Evolutionary conservation across 768 basidiomycete genomes (phyloP).

Genomic region (Rhodotorula babjevae): DNA sequence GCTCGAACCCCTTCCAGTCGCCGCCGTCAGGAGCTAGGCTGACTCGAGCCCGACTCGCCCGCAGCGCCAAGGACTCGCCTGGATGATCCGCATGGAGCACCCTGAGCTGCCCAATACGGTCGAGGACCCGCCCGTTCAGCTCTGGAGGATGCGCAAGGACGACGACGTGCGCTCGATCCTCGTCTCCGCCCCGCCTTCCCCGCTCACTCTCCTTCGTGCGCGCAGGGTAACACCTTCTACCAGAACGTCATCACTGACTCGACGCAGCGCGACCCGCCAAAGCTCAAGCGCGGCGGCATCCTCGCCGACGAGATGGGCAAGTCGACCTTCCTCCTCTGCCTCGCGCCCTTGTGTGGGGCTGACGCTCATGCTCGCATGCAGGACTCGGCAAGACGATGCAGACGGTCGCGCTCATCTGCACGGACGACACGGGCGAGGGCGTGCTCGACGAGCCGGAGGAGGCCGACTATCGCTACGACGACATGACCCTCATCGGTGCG

Average conservation of each 20-base stretch:
- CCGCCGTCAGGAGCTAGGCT: not conserved
- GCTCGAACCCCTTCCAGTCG: constrained; percentile 10
- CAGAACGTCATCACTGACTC: constrained; percentile 79
- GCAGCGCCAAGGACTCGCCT: constrained; percentile 78
- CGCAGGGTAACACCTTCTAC: constrained; percentile 56
- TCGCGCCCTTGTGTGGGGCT: not conserved
- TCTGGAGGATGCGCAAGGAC: constrained; percentile 65
- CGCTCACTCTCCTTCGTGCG: no score
- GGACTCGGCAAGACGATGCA: constrained; percentile 79
- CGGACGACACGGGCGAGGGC: constrained; percentile 40
- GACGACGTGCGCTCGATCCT: constrained; percentile 5
- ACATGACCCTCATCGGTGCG: constrained; percentile 73
- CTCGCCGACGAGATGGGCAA: constrained; percentile 83
- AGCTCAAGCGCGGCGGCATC: constrained; percentile 60
- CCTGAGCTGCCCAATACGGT: constrained; percentile 66
- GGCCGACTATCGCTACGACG: constrained; percentile 63
- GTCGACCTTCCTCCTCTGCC: constrained; percentile 36
- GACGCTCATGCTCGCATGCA: not conserved
- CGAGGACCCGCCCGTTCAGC: constrained; percentile 72
- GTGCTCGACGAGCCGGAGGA: constrained; percentile 36
- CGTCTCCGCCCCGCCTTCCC: no score
- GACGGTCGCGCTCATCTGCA: constrained; percentile 70
- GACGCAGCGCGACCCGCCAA: constrained; percentile 55
- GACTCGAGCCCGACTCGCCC: not conserved
- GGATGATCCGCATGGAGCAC: constrained; percentile 70